A percentile compares a stretch with the other conserved stretches of the same genome.
Evolutionary conservation across 352 stramenopile genomes (phyloP).

Genomic region (Phytopythium ostracodes): DNA sequence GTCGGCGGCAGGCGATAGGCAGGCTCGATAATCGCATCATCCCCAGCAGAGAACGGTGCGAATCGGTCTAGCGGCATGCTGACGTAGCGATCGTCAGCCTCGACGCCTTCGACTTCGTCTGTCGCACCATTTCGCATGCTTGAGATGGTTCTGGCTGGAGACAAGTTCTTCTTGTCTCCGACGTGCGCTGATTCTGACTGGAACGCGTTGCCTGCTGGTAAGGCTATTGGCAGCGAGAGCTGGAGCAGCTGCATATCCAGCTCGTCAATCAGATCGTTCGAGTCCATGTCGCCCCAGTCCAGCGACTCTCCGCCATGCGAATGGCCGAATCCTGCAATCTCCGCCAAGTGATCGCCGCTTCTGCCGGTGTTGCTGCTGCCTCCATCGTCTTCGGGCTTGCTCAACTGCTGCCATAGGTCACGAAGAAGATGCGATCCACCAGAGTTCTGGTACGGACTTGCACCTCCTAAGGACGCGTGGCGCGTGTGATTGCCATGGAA

Average conservation of each 20-base stretch:
- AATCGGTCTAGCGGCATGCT: conserved; percentile 7
- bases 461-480: conserved; percentile 25
- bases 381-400: conserved; percentile 56
- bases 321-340: background rate
- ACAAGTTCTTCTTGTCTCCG: conserved; percentile 6
- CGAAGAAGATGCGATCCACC: conserved; percentile 56
- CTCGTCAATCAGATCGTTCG: conserved; percentile 29
- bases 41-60: background rate
- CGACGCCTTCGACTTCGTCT: background rate
- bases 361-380: conserved; percentile 6
- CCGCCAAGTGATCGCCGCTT: conserved; percentile 9
- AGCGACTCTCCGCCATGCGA: background rate
- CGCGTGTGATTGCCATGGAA: conserved; percentile 16
- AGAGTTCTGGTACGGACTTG: conserved; percentile 26
- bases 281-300: conserved; percentile 12
- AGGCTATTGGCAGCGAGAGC: conserved; percentile 39
- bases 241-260: conserved; percentile 58
- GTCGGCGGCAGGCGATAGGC: conserved; percentile 23
- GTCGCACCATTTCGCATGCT: background rate
- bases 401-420: conserved; percentile 76
- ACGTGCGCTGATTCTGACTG: background rate
- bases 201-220: conserved; percentile 16
- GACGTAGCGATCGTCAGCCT: background rate
- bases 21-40: conserved; percentile 43
- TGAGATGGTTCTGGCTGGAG: background rate